Base-by-base conservation (phyloP, 257 asterid species). In the Solanum sparsipilum region DNA sequence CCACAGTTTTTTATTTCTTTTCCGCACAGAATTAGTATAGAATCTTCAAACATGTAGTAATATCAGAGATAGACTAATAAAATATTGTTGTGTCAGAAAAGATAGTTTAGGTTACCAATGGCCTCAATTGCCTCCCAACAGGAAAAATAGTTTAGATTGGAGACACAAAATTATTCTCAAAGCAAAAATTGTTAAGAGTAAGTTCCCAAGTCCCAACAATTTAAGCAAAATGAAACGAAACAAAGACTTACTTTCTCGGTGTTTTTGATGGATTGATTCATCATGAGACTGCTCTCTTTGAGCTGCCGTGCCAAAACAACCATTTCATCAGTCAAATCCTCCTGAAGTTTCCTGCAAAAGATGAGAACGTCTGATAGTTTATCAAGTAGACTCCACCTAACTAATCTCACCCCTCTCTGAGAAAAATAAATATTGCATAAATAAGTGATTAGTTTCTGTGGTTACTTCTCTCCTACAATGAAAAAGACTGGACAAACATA, bases 271-370 rank as follows among this genome's bases (percentile, higher is more conserved):
- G 99, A 97, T 88, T 94, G 96, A 87, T 73, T 96, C 98, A 93
- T 96, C 93, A 92, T 73, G 85, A 96, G 94, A 91, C 96, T 94
- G 87, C 97, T 94, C 94, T 95, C 97, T 88, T 96, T 96, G 74
- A 96, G 96, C 89, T 96, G 96, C 31, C 96, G 91, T 3, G 97
- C 98, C 92, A 97, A 92, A 86, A 85, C 92, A 86, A 94, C 98
- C 98, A 94, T 95, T 91, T 96, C 99, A 91, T 97, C 98, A 0
- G 97, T 96, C 93, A 96, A 90, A 87, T 94, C 94, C 75, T 95
- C 99, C 92, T 97, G 98, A 86, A 96, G 97, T 90, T 90, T 96
- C 93, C 98, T 96, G 95, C 81, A 86, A 76, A 88, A 71, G 88
- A 79, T 15, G 85, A 85, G 60, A 44, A 38, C 9, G 46, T 67